phyloP scores from a whole-genome alignment of 331 rosid genomes.

The Ulmus americana region DNA sequence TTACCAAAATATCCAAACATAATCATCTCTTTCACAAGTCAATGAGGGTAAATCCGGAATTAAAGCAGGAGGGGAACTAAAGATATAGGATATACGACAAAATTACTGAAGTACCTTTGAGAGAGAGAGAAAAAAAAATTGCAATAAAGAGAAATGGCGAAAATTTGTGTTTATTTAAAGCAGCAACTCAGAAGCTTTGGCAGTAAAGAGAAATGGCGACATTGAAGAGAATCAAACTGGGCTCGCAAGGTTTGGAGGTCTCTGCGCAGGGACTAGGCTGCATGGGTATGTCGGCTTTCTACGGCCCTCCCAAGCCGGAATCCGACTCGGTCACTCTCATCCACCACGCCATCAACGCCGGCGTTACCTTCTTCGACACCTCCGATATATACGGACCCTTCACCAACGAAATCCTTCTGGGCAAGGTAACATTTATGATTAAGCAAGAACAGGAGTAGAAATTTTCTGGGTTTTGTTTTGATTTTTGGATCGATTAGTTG shows the following conservation, averaged over 20 bases:
- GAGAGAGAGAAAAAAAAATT: too few species aligned
- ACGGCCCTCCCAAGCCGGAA: conserved; percentile 32
- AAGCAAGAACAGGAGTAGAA: neutral
- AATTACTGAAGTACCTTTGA: too few species aligned
- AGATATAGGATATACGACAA: too few species aligned
- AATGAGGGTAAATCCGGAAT: too few species aligned
- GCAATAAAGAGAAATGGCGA: too few species aligned
- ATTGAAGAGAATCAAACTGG: conserved; percentile 27
- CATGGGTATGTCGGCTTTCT: conserved; percentile 35
- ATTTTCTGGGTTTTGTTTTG: neutral
- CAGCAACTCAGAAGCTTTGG: too few species aligned
- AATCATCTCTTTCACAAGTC: too few species aligned
- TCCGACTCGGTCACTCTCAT: conserved; percentile 40
- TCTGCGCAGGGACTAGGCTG: conserved; percentile 33
- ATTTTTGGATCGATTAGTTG: neutral
- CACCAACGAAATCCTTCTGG: conserved; percentile 61
- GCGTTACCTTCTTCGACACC: conserved; percentile 56
- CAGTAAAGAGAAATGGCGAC: conserved; percentile 10
- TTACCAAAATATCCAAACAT: too few species aligned
- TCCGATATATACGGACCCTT: conserved; percentile 55
- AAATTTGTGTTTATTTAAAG: too few species aligned
- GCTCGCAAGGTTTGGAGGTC: conserved; percentile 33
- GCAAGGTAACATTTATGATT: conserved; percentile 28
- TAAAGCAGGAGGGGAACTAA: too few species aligned
- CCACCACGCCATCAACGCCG: conserved; percentile 47